phyloP scores from a whole-genome alignment of 73 alveolate species.

The Vitrella brassicaformis region DNA sequence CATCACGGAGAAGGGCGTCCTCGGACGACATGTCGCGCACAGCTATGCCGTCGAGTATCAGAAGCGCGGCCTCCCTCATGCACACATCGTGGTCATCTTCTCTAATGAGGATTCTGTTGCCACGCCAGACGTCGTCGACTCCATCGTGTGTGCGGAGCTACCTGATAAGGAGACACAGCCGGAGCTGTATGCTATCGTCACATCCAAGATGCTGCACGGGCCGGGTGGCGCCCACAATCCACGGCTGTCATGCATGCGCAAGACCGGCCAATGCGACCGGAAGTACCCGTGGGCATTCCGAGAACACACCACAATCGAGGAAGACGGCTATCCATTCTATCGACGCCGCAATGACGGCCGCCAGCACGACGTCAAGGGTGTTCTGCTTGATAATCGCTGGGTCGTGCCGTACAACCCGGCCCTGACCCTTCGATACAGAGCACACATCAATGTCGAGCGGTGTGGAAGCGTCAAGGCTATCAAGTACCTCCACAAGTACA shows the following conservation, averaged over 20 bases:
- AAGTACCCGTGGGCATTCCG: background rate
- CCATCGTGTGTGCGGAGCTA: background rate
- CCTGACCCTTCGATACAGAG: background rate
- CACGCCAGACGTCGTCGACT: background rate
- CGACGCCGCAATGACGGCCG: background rate
- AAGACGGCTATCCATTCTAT: conserved; percentile 2
- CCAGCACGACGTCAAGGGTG: background rate
- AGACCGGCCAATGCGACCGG: background rate
- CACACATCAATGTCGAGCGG: conserved; percentile 6
- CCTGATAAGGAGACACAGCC: background rate
- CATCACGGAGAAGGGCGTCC: background rate
- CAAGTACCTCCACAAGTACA: conserved; percentile 4
- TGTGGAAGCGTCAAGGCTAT: background rate
- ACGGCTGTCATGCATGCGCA: background rate
- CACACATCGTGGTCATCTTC: background rate
- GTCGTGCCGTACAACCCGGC: conserved; percentile 1
- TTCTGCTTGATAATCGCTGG: background rate
- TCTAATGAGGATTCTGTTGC: background rate
- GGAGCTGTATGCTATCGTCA: background rate
- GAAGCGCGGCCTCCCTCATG: conserved; percentile 13
- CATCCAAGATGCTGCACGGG: conserved; percentile 5
- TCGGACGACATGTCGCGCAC: background rate
- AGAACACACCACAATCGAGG: background rate
- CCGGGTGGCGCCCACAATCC: conserved; percentile 9
- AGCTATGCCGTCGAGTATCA: conserved; percentile 6